Evolutionary conservation across 2,329 filamentous ascomycete genomes (phyloP), one percentile per base, ranked within the genome.

Genomic region (Aspergillus pseudoglaucus): DNA sequence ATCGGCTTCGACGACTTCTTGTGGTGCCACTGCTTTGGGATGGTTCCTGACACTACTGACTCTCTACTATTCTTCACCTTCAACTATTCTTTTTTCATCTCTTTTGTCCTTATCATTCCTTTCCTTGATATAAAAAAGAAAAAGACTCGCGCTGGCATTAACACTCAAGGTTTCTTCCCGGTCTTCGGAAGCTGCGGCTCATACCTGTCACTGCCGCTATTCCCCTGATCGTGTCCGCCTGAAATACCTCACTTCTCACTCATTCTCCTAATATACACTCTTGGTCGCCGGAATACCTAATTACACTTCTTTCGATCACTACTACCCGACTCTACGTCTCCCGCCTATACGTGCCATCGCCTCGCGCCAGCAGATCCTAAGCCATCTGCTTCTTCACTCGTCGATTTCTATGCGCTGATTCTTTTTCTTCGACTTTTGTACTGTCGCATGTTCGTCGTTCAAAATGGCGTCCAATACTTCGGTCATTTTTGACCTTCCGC

Each of bases 401-500:
- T 8, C 40, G 2, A 27, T 15, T 22, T 38, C 22, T 9, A 37
- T 23, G 3, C 30, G 12, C 44, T 47, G 10, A 23, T 41, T 25
- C 20, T 33, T 46, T n/a, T 20, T 22, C 39, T 10, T 15, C 20
- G 14, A 48, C 14, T 30, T n/a, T 39, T 18, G 23, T 25, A n/a
- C 22, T 5, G 22, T 18, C 4, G 44, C 42, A 42, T 42, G 45
- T 32, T 52, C 48, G 33, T 37, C 41, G 9, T 42, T 45, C 45
- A 55, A 45, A 44, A 68, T 69, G 66, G 63, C 65, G 47, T 52
- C 53, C 40, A 71, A 71, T 54, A 51, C 60, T 25, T 67, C 68
- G 27, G 48, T 61, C 54, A 53, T 55, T 41, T 59, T 56, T 70
- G 81, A 83, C 61, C 80, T 97, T 46, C 90, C 91, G 58, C 88